Evolutionary conservation across 75 land plant genomes (phyloP).

Genomic region (Azolla pinnata): DNA sequence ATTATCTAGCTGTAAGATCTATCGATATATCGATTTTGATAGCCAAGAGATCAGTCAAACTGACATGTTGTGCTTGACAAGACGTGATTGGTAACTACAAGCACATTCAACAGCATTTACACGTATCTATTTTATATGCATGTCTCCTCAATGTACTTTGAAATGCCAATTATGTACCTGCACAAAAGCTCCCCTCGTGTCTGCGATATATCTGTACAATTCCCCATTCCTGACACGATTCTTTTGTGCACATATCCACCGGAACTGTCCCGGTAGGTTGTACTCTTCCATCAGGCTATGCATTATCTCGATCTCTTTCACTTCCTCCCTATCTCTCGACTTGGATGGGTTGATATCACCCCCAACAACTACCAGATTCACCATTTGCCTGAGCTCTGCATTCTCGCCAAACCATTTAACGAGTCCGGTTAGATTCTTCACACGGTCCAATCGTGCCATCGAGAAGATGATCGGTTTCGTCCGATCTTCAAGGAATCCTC

Average conservation of each 20-base stretch:
- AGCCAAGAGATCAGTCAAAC: no score
- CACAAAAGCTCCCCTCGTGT: constrained; percentile 45
- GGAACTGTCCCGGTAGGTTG: constrained; percentile 41
- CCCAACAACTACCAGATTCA: constrained; percentile 58
- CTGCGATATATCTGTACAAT: constrained; percentile 53
- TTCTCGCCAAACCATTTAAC: constrained; percentile 55
- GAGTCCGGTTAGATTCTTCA: constrained; percentile 58
- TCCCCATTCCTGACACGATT: constrained; percentile 52
- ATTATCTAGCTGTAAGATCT: no score
- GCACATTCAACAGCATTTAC: no score
- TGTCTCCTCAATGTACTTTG: no score
- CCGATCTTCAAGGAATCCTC: constrained; percentile 35
- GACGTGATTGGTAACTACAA: no score
- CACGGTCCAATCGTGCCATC: constrained; percentile 62
- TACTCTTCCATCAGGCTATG: constrained; percentile 43
- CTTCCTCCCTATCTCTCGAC: constrained; percentile 55
- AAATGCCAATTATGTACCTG: constrained; percentile 32
- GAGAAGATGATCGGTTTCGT: constrained; percentile 63
- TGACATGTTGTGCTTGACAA: no score
- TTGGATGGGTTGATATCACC: constrained; percentile 33
- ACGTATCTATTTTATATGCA: no score
- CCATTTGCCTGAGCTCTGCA: constrained; percentile 30
- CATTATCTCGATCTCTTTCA: constrained; percentile 55
- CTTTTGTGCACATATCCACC: constrained; percentile 48
- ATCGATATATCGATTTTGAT: no score